Conservation (phyloP, 2,329 filamentous ascomycete genomes). For the Thyridium curvatum region DNA sequence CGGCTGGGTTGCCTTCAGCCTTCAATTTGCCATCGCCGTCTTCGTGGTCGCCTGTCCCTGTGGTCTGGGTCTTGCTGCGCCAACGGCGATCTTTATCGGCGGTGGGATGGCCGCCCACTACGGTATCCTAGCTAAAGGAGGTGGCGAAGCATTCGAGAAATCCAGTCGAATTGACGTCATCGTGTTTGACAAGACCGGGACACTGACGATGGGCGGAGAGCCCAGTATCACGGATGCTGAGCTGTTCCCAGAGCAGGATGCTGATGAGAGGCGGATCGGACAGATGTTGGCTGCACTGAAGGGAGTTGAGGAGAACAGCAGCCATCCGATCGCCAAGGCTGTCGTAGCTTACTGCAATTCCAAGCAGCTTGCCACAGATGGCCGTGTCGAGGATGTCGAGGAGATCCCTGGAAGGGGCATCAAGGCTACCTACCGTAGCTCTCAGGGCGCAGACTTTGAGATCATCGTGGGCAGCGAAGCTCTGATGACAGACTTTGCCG, state of each 20-base stretch:
- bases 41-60: constrained; percentile 86
- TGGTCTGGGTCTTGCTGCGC: constrained; percentile 76
- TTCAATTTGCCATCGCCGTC: constrained; percentile 79
- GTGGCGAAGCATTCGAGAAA: constrained; percentile 81
- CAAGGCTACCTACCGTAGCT: constrained; percentile 42
- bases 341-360: constrained; percentile 55
- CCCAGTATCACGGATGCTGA: constrained; percentile 57
- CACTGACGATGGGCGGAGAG: constrained; percentile 67
- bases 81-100: constrained; percentile 79
- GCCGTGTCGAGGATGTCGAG: constrained; percentile 39
- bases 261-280: too few species aligned
- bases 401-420: constrained; percentile 70
- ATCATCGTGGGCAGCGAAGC: constrained; percentile 68
- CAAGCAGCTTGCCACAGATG: constrained; percentile 19
- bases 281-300: constrained; percentile 48
- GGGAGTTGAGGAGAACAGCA: constrained; percentile 63
- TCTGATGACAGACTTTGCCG: constrained; percentile 49
- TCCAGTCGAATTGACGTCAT: constrained; percentile 72
- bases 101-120: constrained; percentile 72
- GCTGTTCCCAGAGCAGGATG: constrained; percentile 22
- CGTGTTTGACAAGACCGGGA: constrained; percentile 87
- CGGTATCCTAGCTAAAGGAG: constrained; percentile 77
- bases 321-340: constrained; percentile 68
- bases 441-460: constrained; percentile 25
- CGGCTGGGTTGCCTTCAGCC: constrained; percentile 66